Base-by-base conservation (phyloP, 345 rosid species). In the Brassica carinata region DNA sequence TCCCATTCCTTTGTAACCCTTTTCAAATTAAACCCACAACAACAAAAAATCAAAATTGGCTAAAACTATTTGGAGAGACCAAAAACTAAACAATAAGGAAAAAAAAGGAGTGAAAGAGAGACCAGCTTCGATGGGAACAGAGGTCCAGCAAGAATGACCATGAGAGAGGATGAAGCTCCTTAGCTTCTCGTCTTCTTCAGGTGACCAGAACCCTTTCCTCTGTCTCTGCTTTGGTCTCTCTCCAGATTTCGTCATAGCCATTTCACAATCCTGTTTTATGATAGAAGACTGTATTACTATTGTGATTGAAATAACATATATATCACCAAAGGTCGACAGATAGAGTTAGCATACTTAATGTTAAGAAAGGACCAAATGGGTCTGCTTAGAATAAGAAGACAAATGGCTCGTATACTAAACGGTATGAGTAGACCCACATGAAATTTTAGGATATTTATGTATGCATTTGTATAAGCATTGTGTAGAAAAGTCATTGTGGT, bases 141-240 rank as follows among this genome's bases (percentile, higher is more conserved):
- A 84, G 84, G 90, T 91, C 99, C 99, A 95, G 80, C 93, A 90
- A 40, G 90, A 81, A 80, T 88, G 94, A 73, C 98, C 99, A 78
- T 93, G 84, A 27, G 84, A 81, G 72, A 88, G 74, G 83, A 95
- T 81, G 72, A 88, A 81, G 76, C 73, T 85, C 64, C 83, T 87
- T 43, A 95, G 99, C 85, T 84, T 87, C 3, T 87, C 89, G 80
- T 95, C 99, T 87, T 95, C 99, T 79, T 93, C 99, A 45, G 99
- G 99, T 33, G 99, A 95, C 99, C 99, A 95, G 17, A 95, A 79
- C 48, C 99, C 99, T 75, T 93, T 95, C 82, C 89, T 89, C 74
- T 88, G 91, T 85, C 85, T 88, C 43, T 82, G 78, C 87, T 85
- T 90, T 27, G 85, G 87, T 82, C 81, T 91, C 40, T 87, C 94